Conservation (phyloP, 768 basidiomycete genomes). For the Leccinellum rugosiceps region DNA sequence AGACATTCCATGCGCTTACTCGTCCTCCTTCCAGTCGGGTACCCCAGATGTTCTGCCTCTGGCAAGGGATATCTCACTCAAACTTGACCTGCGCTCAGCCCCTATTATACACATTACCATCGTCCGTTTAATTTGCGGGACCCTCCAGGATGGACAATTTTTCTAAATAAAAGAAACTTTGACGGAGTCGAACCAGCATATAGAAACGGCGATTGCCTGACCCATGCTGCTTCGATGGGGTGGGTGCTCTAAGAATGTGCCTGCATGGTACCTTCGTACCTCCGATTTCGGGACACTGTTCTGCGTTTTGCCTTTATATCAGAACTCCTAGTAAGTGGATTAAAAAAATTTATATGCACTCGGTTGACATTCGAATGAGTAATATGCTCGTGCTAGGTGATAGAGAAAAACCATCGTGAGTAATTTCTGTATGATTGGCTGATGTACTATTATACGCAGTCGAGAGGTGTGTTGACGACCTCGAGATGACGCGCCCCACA, state of each 20-base stretch:
- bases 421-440: neutral
- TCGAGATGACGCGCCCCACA: neutral
- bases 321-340: neutral
- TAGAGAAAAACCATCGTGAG: neutral
- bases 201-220: no score
- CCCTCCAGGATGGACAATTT: no score
- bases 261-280: neutral
- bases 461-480: neutral
- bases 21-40: no score
- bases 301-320: neutral
- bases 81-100: neutral
- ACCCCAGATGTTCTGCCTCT: no score
- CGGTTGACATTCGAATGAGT: neutral
- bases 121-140: neutral
- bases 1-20: no score
- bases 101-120: neutral
- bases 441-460: neutral
- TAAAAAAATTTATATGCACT: neutral
- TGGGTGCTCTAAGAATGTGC: no score
- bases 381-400: neutral
- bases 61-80: no score
- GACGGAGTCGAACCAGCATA: no score
- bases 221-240: no score
- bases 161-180: no score
- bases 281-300: neutral